These are phyloP conservation scores for Sisymbrium altissimum DNA, from an alignment of 345 rosid genomes.

Conservation along the genomic window DNA sequence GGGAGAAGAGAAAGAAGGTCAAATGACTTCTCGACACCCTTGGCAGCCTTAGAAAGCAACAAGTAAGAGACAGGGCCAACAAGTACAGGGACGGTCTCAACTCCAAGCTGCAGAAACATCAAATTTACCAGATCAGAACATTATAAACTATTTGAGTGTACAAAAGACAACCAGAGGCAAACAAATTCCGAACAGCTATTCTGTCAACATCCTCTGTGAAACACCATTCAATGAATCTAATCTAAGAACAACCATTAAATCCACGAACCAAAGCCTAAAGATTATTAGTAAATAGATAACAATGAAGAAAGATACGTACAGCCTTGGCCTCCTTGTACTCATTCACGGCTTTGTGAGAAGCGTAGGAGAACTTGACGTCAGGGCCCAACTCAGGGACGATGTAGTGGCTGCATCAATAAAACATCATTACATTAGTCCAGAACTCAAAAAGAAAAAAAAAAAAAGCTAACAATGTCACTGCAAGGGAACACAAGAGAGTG, in stretches of 20 bases:
- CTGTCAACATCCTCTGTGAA: too few relatives aligned
- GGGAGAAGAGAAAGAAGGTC: conserved; percentile 83
- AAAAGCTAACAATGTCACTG: background rate
- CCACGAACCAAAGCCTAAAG: background rate
- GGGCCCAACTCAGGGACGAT: conserved; percentile 98
- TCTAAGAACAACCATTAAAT: conserved; percentile 1
- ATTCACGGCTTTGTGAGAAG: conserved; percentile 92
- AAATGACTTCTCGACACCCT: conserved; percentile 88
- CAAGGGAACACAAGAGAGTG: background rate
- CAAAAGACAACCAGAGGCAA: background rate
- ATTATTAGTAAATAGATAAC: background rate
- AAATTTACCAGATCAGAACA: background rate
- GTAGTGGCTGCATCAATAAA: conserved; percentile 64
- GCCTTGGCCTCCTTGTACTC: conserved; percentile 98
- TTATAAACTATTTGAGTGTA: background rate
- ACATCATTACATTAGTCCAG: background rate
- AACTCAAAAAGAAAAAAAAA: too few relatives aligned
- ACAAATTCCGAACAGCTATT: background rate
- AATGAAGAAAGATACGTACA: conserved; percentile 45
- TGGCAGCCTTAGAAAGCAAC: conserved; percentile 90
- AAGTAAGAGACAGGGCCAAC: conserved; percentile 95
- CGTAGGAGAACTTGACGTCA: conserved; percentile 79
- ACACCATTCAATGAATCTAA: too few relatives aligned
- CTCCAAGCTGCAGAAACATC: conserved; percentile 65
- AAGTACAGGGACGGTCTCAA: conserved; percentile 86